These are phyloP conservation scores for Arctostaphylos glauca DNA, from an alignment of 148 eudicot species.

Conservation along the genomic window DNA sequence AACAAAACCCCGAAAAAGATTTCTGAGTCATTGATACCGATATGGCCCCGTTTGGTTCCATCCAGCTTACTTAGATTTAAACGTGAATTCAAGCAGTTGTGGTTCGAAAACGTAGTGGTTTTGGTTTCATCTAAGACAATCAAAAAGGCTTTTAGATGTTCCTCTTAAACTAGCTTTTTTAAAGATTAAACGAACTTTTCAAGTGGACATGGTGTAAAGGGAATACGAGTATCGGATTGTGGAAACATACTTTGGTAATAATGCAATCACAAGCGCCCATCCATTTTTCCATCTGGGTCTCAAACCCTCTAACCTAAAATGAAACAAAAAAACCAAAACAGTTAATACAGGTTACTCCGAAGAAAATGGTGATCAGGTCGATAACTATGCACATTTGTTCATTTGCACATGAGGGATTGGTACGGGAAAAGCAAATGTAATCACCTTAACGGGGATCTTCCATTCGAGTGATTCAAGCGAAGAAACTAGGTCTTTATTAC, in stretches of 20 bases:
- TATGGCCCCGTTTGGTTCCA: background rate
- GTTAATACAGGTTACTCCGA: background rate
- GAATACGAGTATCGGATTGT: background rate
- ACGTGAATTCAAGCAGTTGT: background rate
- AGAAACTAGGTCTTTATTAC: slow-evolving; percentile 61
- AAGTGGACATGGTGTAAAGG: background rate
- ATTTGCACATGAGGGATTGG: background rate
- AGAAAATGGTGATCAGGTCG: background rate
- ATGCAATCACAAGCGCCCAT: slow-evolving; percentile 99
- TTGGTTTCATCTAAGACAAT: background rate
- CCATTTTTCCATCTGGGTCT: slow-evolving; percentile 95
- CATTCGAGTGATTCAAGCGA: slow-evolving; percentile 63
- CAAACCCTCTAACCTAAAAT: slow-evolving; percentile 75
- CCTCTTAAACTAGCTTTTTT: background rate
- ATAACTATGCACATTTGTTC: background rate
- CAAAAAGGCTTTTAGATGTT: background rate
- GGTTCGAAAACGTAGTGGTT: background rate
- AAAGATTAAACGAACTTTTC: background rate
- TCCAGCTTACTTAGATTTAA: background rate
- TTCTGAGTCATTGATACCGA: background rate
- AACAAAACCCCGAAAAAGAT: background rate
- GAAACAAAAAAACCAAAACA: background rate
- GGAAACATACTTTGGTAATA: slow-evolving; percentile 68
- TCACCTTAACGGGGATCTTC: slow-evolving; percentile 90
- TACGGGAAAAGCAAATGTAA: background rate